phyloP scores from a whole-genome alignment of 257 asterid species.

The Nicotiana tomentosiformis region DNA sequence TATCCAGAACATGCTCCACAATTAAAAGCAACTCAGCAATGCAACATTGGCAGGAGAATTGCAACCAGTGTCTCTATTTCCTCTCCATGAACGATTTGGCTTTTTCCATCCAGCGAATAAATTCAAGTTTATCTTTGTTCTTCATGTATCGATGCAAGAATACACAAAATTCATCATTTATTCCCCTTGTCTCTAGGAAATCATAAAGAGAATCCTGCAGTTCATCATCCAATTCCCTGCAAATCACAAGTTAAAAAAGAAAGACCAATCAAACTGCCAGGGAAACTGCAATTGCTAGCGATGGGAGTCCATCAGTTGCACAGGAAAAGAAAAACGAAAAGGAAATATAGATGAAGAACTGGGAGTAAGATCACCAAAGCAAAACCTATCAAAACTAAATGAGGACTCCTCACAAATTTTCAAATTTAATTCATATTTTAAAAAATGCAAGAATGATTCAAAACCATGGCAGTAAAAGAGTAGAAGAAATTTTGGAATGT shows the following conservation, averaged over 20 bases:
- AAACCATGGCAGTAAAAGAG: background rate
- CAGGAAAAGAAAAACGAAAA: background rate
- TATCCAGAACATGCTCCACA: background rate
- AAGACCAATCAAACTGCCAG: background rate
- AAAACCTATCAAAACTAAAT: background rate
- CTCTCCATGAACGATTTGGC: constrained; percentile 48
- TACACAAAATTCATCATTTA: constrained; percentile 60
- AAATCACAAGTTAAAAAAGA: background rate
- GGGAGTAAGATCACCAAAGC: background rate
- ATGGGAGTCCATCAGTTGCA: background rate
- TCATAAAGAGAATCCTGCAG: constrained; percentile 69
- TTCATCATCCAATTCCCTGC: constrained; percentile 77
- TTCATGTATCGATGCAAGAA: constrained; percentile 61
- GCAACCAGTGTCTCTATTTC: constrained; percentile 25
- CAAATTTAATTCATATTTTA: background rate
- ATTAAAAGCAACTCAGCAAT: background rate
- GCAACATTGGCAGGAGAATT: background rate
- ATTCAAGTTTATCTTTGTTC: constrained; percentile 79
- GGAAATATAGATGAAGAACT: background rate
- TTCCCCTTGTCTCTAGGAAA: constrained; percentile 73
- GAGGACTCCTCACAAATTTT: background rate
- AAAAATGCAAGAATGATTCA: background rate
- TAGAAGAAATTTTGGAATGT: background rate
- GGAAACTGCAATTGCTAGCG: background rate
- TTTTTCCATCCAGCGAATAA: constrained; percentile 67